phyloP scores from a whole-genome alignment of 2,329 filamentous ascomycete species.

The Phyllosticta citriasiana region DNA sequence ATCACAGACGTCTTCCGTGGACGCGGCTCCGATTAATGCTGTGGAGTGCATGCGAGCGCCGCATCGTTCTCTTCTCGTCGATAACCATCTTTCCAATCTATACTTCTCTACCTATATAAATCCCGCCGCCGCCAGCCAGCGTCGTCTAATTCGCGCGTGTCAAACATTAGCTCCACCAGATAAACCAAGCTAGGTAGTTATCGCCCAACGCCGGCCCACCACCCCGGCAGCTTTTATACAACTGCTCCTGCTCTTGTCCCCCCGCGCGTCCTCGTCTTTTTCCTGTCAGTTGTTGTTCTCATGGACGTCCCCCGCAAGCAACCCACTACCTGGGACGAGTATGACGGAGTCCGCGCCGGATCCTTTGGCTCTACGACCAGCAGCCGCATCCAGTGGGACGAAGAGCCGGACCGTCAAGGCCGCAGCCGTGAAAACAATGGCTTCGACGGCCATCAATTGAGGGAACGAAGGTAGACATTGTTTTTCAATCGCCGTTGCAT shows the following conservation, averaged over 20 bases:
- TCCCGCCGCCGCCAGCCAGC: not conserved
- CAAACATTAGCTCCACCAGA: not conserved
- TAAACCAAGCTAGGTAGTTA: not conserved
- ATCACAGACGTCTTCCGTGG: not conserved
- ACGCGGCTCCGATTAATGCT: not conserved
- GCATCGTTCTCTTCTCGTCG: not conserved
- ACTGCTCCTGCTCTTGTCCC: not conserved
- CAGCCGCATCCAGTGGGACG: conserved; percentile 30
- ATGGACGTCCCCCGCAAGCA: conserved; percentile 31
- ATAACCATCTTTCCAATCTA: not conserved
- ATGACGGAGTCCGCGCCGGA: conserved; percentile 32
- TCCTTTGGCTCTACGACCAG: conserved; percentile 30
- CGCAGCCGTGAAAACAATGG: conserved; percentile 20
- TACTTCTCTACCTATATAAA: not conserved
- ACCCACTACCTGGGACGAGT: conserved; percentile 37
- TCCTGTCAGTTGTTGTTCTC: not conserved
- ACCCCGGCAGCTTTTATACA: not conserved
- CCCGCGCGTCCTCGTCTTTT: not conserved
- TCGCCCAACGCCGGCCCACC: not conserved
- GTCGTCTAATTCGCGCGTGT: not conserved
- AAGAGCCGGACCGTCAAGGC: conserved; percentile 18
- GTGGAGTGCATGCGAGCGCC: not conserved
- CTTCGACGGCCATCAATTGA: conserved; percentile 19
- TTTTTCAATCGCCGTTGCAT: not conserved
- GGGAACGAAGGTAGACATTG: conserved; percentile 24